Percentiles rank a stretch among this genome's conserved stretches.
phyloP scores from a whole-genome alignment of 2,329 filamentous ascomycete species.

The Phaeosphaeriaceae sp. region DNA sequence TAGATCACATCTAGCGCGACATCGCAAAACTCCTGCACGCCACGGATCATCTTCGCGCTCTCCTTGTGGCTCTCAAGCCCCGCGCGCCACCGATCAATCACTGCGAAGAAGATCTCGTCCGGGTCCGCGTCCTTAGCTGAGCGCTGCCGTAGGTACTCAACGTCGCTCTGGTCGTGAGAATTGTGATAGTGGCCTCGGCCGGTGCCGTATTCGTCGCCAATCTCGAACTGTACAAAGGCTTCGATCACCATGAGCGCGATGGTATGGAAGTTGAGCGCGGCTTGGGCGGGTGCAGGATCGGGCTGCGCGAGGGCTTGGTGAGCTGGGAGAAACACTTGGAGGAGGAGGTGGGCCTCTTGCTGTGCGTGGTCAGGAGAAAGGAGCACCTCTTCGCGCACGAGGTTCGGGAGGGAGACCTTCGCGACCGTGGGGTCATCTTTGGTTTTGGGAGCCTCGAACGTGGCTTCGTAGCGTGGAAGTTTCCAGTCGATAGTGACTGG shows the following conservation, averaged over 20 bases:
- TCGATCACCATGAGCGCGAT: constrained; percentile 43
- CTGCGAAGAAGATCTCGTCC: constrained; percentile 43
- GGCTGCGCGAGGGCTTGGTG: constrained; percentile 25
- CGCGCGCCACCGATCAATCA: constrained; percentile 41
- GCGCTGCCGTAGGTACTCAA: constrained; percentile 11
- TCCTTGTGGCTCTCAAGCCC: constrained; percentile 25
- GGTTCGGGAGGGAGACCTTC: constrained; percentile 46
- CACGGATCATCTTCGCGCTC: constrained; percentile 27
- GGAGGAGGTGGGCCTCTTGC: constrained; percentile 35
- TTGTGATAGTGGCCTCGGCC: constrained; percentile 17
- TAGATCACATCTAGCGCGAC: constrained; percentile 38
- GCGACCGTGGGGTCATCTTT: constrained; percentile 23
- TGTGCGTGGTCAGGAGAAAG: constrained; percentile 32
- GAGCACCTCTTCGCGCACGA: constrained; percentile 43
- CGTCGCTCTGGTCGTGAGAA: constrained; percentile 3
- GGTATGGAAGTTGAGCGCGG: constrained; percentile 44
- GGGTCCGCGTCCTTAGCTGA: constrained; percentile 22
- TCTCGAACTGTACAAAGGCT: constrained; percentile 30
- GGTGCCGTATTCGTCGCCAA: constrained; percentile 28
- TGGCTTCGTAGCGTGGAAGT: constrained; percentile 25
- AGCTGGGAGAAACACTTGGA: constrained; percentile 36
- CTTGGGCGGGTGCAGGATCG: constrained; percentile 27
- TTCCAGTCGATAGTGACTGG: constrained; percentile 19
- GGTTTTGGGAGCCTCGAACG: constrained; percentile 12
- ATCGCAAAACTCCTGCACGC: constrained; percentile 43